Evolutionary conservation across 176 grass and related monocot species (phyloP), one percentile per base, ranked within the genome.

Genomic region (Lolium rigidum): DNA sequence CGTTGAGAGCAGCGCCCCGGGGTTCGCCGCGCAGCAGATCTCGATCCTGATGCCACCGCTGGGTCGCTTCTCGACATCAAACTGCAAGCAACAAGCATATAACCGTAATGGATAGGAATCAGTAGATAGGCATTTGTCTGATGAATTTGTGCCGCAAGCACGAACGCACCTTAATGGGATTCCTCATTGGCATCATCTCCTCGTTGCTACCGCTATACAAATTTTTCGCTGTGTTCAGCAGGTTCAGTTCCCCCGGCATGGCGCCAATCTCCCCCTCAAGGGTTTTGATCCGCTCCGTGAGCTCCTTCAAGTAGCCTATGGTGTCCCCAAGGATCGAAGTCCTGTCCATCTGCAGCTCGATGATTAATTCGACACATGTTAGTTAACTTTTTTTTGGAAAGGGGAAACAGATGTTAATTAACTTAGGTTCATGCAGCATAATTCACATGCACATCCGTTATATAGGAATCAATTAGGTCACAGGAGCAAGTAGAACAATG

Each of bases 291-390:
- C 89, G 80, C 20, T 90, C 90, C 52, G 77, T 92, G 10, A 94
- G 90, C 52, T 97, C 94, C 85, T 97, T 97, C 59, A 97, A 78
- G 61, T 97, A 97, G 79, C 90, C 90, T 39, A 97, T 97, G 51
- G 94, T 97, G 86, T 97, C 94, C 75, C 92, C 92, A 28, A 97
- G 89, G 70, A 90, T 97, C n/a, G 94, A 90, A 41, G 92, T 94
- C 82, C 94, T 88, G 31, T 94, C 94, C 95, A 97, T 97, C 95
- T 92, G 72, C 58, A 43, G n/a, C 28, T 43, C 21, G 1, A 10
- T 22, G 18, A 58, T 38, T 55, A 2, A 51, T 21, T 26, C 35
- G 9, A 76, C 31, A 16, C 41, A 50, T 60, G 41, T 65, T 41
- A 41, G 28, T 31, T 31, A 31, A 31, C 28, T 31, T 31, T 31